A percentile compares a stretch with the other conserved stretches of the same genome.
Conservation (phyloP, 1,139 yeast genomes). For the Hyphopichia fennica region DNA sequence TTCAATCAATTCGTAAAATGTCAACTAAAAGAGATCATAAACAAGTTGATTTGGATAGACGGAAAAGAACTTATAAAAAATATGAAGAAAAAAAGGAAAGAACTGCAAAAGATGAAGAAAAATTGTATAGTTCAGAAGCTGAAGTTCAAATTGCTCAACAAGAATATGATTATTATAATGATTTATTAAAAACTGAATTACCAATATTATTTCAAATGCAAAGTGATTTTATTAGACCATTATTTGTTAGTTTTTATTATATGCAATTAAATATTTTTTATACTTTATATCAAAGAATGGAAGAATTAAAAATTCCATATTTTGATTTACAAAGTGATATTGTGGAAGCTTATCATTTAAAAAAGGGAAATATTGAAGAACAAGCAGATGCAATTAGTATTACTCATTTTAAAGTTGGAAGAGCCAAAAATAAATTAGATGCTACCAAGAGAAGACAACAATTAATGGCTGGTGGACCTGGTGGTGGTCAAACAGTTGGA, state of each 20-base stretch:
- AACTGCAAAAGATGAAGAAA: slow-evolving; percentile 87
- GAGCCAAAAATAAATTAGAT: slow-evolving; percentile 80
- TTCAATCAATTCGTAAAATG: slow-evolving; percentile 85
- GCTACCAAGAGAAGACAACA: slow-evolving; percentile 78
- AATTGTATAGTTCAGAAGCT: slow-evolving; percentile 82
- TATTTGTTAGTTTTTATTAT: slow-evolving; percentile 90
- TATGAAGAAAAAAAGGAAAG: slow-evolving; percentile 80
- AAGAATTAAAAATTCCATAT: slow-evolving; percentile 94
- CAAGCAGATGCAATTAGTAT: slow-evolving; percentile 82
- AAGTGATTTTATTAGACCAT: slow-evolving; percentile 87
- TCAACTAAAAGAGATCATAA: slow-evolving; percentile 94
- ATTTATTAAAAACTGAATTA: slow-evolving; percentile 85
- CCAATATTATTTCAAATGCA: slow-evolving; percentile 86
- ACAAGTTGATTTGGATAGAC: slow-evolving; percentile 91
- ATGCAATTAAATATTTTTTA: slow-evolving; percentile 97
- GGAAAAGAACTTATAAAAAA: slow-evolving; percentile 64
- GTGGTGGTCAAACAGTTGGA: slow-evolving; percentile 31
- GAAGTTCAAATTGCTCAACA: slow-evolving; percentile 89
- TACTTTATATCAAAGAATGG: slow-evolving; percentile 86
- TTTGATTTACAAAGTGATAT: slow-evolving; percentile 85
- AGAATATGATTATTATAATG: slow-evolving; percentile 94
- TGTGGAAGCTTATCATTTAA: slow-evolving; percentile 70
- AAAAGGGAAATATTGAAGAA: slow-evolving; percentile 91
- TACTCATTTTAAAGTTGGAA: slow-evolving; percentile 87
- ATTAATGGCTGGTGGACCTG: slow-evolving; percentile 32